phyloP scores from a whole-genome alignment of 1,284 basidiomycete genomes.

The Ustanciosporium gigantosporum region DNA sequence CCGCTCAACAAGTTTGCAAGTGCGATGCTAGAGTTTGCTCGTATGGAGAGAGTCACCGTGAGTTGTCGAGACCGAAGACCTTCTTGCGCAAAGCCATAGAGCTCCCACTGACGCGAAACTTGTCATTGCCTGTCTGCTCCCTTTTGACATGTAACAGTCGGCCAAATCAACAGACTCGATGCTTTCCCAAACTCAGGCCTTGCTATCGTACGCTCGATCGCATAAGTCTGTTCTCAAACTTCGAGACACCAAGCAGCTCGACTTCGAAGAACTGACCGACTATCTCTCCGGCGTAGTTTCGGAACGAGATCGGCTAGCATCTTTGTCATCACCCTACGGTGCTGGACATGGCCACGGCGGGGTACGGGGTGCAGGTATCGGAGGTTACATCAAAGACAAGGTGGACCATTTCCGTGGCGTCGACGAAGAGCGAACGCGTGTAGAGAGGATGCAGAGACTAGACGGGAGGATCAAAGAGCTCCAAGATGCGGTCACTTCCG shows the following conservation, averaged over 20 bases:
- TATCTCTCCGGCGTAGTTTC: constrained; percentile 87
- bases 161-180: constrained; percentile 67
- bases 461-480: constrained; percentile 95
- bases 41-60: constrained; percentile 46
- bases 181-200: constrained; percentile 82
- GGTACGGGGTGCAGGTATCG: constrained; percentile 70
- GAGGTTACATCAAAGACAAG: constrained; percentile 86
- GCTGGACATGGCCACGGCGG: constrained; percentile 56
- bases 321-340: constrained; percentile 49
- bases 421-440: constrained; percentile 88
- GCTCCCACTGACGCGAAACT: neutral
- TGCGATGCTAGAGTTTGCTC: constrained; percentile 77
- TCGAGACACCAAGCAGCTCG: constrained; percentile 96
- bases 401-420: constrained; percentile 88
- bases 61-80: constrained; percentile 1
- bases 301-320: constrained; percentile 80
- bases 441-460: constrained; percentile 88
- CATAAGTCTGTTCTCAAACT: constrained; percentile 89
- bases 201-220: constrained; percentile 83
- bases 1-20: constrained; percentile 94
- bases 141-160: constrained; percentile 34
- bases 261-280: constrained; percentile 95
- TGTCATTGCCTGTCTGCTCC: neutral
- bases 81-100: neutral
- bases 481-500: constrained; percentile 90